Evolutionary conservation across 768 basidiomycete species (phyloP).

Genomic region (Serpula lacrymans): DNA sequence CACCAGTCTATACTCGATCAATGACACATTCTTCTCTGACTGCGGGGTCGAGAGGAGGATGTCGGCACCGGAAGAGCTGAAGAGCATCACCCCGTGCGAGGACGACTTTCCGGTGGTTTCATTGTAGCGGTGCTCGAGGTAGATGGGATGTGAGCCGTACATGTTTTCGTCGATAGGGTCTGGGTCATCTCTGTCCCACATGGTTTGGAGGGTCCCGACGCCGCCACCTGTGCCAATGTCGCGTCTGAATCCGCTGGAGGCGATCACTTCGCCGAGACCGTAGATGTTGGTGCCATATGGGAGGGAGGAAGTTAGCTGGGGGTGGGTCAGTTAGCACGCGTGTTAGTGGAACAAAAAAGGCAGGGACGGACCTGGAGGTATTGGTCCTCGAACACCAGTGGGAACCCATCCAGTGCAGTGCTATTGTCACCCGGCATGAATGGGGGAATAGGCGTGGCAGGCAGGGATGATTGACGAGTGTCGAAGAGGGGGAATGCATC

Average conservation of each 20-base stretch:
- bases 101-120: constrained; percentile 38
- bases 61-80: constrained; percentile 62
- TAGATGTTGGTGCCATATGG: constrained; percentile 62
- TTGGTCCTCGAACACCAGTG: constrained; percentile 68
- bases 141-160: constrained; percentile 64
- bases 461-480: constrained; percentile 56
- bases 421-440: constrained; percentile 40
- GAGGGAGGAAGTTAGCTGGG: constrained; percentile 52
- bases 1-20: constrained; percentile 63
- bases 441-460: constrained; percentile 49
- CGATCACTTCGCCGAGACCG: constrained; percentile 63
- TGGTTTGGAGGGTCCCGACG: constrained; percentile 50
- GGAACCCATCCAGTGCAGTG: constrained; percentile 54
- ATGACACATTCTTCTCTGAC: constrained; percentile 42
- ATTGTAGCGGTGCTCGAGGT: constrained; percentile 61
- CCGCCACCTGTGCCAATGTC: constrained; percentile 41
- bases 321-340: neutral
- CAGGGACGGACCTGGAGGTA: constrained; percentile 52
- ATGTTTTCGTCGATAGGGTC: constrained; percentile 60
- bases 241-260: constrained; percentile 57
- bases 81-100: constrained; percentile 69
- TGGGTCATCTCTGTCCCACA: constrained; percentile 56
- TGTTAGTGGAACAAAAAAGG: neutral
- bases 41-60: constrained; percentile 56
- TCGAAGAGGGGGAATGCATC: constrained; percentile 56